Evolutionary conservation across 306 rosid species (phyloP).

Genomic region (Luffa aegyptiaca): DNA sequence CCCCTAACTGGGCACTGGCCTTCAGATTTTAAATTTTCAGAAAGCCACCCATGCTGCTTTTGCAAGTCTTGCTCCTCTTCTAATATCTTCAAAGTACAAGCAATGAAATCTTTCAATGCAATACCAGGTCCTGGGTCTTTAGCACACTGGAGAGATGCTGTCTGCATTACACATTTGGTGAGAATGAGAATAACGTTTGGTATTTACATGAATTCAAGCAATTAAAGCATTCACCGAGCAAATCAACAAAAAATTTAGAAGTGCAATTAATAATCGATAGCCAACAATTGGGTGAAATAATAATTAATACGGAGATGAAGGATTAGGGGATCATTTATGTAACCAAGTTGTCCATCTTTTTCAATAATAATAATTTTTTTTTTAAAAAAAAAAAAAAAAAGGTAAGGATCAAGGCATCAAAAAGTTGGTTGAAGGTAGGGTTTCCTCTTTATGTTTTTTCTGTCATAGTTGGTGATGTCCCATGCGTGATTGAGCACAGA

Average conservation of each 20-base stretch:
- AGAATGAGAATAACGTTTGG: conserved; percentile 12
- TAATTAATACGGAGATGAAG: not conserved
- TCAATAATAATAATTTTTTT: not conserved
- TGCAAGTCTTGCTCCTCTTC: conserved; percentile 35
- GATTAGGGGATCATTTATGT: not conserved
- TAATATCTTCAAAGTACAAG: conserved; percentile 29
- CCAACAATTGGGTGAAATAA: not conserved
- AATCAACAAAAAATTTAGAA: not conserved
- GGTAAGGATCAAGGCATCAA: no score
- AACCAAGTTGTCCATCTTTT: not conserved
- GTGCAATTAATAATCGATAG: not conserved
- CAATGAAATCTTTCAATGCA: conserved; percentile 36
- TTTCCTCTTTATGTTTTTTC: not conserved
- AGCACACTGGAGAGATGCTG: conserved; percentile 40
- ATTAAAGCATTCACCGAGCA: not conserved
- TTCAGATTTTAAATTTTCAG: conserved; percentile 26
- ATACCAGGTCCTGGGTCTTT: conserved; percentile 41
- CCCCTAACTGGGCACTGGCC: conserved; percentile 52
- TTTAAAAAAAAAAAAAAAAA: not conserved
- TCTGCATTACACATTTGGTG: conserved; percentile 38
- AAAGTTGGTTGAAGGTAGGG: not conserved
- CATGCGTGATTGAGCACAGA: not conserved
- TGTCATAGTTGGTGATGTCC: not conserved
- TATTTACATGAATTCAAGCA: not conserved
- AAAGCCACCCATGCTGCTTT: conserved; percentile 24